Conservation (phyloP, 1,284 basidiomycete species). For the Microbotryum silenes-acaulis region DNA sequence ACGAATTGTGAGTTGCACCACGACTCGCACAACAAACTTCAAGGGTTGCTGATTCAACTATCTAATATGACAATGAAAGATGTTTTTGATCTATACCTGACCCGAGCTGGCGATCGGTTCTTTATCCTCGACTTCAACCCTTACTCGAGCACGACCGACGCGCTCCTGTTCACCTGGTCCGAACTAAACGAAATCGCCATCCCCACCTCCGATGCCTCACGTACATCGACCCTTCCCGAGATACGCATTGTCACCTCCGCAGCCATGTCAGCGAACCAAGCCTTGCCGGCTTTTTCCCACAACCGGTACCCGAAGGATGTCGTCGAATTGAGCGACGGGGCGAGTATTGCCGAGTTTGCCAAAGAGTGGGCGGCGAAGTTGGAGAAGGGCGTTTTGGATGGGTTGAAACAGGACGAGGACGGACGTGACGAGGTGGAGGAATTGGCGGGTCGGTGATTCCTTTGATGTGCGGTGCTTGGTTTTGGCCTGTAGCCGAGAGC, state of each 20-base stretch:
- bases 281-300: constrained; percentile 66
- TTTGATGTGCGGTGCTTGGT: too few relatives aligned
- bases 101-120: constrained; percentile 62
- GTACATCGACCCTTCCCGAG: constrained; percentile 43
- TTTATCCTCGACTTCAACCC: constrained; percentile 88
- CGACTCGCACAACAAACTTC: too few relatives aligned
- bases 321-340: constrained; percentile 65
- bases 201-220: constrained; percentile 38
- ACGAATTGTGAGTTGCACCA: constrained; percentile 56
- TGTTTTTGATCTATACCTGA: constrained; percentile 77
- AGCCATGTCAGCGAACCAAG: constrained; percentile 54
- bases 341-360: constrained; percentile 62
- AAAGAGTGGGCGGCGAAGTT: constrained; percentile 58
- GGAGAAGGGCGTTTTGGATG: constrained; percentile 42
- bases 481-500: too few relatives aligned
- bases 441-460: too few relatives aligned
- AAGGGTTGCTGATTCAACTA: not conserved
- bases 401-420: not conserved
- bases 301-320: constrained; percentile 92
- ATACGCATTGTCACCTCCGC: constrained; percentile 64
- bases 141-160: constrained; percentile 73
- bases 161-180: constrained; percentile 75
- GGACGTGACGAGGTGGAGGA: too few relatives aligned
- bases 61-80: constrained; percentile 47
- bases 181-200: constrained; percentile 50